Evolutionary conservation across 495 filamentous ascomycete species (phyloP).

Genomic region (Immersiella caudata): DNA sequence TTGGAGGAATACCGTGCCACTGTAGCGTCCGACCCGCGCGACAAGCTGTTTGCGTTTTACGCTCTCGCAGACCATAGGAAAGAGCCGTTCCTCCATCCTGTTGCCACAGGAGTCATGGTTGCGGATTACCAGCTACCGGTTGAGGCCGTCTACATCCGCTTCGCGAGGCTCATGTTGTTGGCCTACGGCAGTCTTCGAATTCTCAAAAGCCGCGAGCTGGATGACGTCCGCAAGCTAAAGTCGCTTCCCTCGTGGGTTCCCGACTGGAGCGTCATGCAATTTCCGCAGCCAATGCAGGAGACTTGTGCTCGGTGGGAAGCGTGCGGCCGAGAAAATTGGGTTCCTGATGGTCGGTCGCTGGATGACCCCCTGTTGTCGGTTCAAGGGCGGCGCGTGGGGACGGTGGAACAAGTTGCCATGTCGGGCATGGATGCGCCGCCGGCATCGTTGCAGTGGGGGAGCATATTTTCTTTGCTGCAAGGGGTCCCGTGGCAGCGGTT

Average conservation of each 20-base stretch:
- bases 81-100: background rate
- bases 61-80: background rate
- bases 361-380: conserved; percentile 4
- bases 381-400: background rate
- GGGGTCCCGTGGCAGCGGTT: conserved; percentile 1
- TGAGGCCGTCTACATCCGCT: conserved; percentile 11
- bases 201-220: conserved; percentile 3
- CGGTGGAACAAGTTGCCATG: background rate
- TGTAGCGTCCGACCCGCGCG: conserved; percentile 1
- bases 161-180: conserved; percentile 3
- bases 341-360: background rate
- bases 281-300: background rate
- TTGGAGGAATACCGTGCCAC: background rate
- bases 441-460: background rate
- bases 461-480: background rate
- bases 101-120: background rate
- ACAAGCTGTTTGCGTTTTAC: conserved; percentile 7
- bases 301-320: background rate
- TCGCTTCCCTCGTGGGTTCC: conserved; percentile 3
- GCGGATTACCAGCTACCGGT: conserved; percentile 2
- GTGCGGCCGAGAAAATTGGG: background rate
- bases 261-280: conserved; percentile 4
- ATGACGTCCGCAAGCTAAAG: background rate
- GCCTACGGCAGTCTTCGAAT: conserved; percentile 6
- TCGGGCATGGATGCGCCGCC: background rate